Conservation (phyloP, 331 rosid genomes). For the Acacia concinna region DNA sequence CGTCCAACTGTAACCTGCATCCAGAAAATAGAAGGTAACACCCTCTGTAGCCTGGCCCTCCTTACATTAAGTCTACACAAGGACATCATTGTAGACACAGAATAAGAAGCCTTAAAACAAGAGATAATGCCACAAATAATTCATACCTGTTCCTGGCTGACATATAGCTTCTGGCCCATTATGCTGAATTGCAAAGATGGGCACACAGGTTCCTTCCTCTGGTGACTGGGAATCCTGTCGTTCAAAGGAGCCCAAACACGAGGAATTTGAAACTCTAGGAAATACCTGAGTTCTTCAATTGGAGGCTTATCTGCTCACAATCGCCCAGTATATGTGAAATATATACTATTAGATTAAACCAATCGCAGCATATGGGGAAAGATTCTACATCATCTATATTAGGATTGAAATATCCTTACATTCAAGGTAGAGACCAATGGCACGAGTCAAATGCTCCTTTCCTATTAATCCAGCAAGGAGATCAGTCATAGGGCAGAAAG, state of each 20-base stretch:
- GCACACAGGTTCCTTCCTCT: slow-evolving; percentile 93
- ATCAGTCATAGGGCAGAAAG: slow-evolving; percentile 69
- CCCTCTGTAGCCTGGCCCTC: not conserved
- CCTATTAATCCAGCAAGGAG: slow-evolving; percentile 71
- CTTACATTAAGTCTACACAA: not conserved
- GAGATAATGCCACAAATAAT: slow-evolving; percentile 14
- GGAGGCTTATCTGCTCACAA: slow-evolving; percentile 82
- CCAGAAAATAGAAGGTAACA: not conserved
- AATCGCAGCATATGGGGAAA: slow-evolving; percentile 14
- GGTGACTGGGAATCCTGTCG: slow-evolving; percentile 70
- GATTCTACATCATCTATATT: not conserved
- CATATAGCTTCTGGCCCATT: slow-evolving; percentile 89
- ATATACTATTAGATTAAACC: slow-evolving; percentile 13
- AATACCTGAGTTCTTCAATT: slow-evolving; percentile 86
- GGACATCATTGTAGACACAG: not conserved
- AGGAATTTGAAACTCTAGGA: slow-evolving; percentile 89
- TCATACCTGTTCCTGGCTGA: slow-evolving; percentile 91
- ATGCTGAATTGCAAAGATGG: slow-evolving; percentile 93
- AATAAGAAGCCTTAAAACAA: slow-evolving; percentile 21
- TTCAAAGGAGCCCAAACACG: slow-evolving; percentile 79
- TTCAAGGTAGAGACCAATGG: slow-evolving; percentile 85
- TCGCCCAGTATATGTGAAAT: slow-evolving; percentile 10
- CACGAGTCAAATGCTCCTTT: slow-evolving; percentile 73
- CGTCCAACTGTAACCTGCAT: slow-evolving; percentile 91
- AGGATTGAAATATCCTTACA: slow-evolving; percentile 43